Evolutionary conservation across 73 alveolate genomes (phyloP), one percentile per base, ranked within the genome.

Genomic region (Symbiodinium natans): DNA sequence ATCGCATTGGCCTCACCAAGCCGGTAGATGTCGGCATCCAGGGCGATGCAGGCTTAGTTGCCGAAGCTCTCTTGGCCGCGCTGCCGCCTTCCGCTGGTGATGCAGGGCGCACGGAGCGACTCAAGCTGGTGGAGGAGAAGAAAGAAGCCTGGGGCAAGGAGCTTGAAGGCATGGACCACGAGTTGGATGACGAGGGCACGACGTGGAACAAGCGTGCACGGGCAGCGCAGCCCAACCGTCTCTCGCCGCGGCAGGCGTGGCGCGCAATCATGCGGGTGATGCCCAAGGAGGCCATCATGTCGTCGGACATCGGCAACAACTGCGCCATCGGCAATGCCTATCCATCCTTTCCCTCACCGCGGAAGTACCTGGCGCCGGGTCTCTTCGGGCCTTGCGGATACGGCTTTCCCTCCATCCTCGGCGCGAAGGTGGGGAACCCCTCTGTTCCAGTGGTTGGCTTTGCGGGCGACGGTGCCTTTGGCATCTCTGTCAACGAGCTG

Each of bases 261-360:
- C 82, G 93, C n/a, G 93, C 93, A 54, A 86, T 86, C 93, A 86
- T 86, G 93, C 82, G 59, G 40, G 59, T 33, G 83, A 86, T 86
- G 93, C 93, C 93, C 40, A 3, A 68, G 23, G 33, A 88, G 95
- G 95, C 95, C 48, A 88, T 88, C 95, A 88, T 88, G 95, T 88
- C 95, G 27, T 88, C 95, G 8, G 95, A 88, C 95, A 88, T 88
- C 34, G 95, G 95, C 86, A 88, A 88, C 95, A 88, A 88, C 43
- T 88, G 95, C 86, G 95, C 95, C 74, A 88, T 88, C 41, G 95
- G 95, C 86, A 88, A 88, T 21, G 95, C 95, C 86, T 88, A 88
- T 27, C 95, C 95, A 3, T 88, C 95, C 43, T 88, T 88, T 29
- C 86, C 71, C 29, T 88, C 95, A 8, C 95, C 95, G 46, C 41